Percentiles rank a stretch among this genome's conserved stretches.
Evolutionary conservation across 2,329 filamentous ascomycete genomes (phyloP).

Genomic region (Didymella lethalis): DNA sequence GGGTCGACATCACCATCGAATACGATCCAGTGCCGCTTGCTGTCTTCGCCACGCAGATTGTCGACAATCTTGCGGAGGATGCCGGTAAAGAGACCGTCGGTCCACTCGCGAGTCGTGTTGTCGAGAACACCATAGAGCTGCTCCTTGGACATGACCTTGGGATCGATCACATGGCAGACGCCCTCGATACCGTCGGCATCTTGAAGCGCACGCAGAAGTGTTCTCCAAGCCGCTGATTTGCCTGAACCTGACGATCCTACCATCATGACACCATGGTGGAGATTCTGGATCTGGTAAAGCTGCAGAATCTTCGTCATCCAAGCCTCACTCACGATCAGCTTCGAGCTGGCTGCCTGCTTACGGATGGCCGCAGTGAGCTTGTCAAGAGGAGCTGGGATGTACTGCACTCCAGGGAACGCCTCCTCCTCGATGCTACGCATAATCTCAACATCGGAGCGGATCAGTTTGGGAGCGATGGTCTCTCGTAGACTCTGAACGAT

Average conservation of each 20-base stretch:
- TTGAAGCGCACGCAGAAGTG: conserved; percentile 89
- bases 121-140: conserved; percentile 94
- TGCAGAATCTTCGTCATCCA: conserved; percentile 99
- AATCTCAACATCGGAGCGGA: conserved; percentile 87
- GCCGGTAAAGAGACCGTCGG: conserved; percentile 96
- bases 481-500: conserved; percentile 98
- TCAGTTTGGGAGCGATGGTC: conserved; percentile 96
- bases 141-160: conserved; percentile 99
- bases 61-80: conserved; percentile 98
- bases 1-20: conserved; percentile 99
- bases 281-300: conserved; percentile 95
- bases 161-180: conserved; percentile 96
- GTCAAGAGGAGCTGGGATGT: conserved; percentile 86
- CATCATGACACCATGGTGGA: conserved; percentile 99
- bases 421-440: conserved; percentile 84
- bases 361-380: conserved; percentile 82
- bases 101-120: conserved; percentile 98
- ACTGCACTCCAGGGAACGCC: conserved; percentile 92
- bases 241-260: conserved; percentile 97
- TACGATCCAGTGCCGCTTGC: conserved; percentile 98
- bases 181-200: conserved; percentile 91
- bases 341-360: conserved; percentile 81
- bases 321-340: conserved; percentile 87
- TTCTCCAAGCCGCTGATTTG: conserved; percentile 94
- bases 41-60: conserved; percentile 95